Conservation (phyloP, 768 basidiomycete species). For the Flagelloscypha sp. region DNA sequence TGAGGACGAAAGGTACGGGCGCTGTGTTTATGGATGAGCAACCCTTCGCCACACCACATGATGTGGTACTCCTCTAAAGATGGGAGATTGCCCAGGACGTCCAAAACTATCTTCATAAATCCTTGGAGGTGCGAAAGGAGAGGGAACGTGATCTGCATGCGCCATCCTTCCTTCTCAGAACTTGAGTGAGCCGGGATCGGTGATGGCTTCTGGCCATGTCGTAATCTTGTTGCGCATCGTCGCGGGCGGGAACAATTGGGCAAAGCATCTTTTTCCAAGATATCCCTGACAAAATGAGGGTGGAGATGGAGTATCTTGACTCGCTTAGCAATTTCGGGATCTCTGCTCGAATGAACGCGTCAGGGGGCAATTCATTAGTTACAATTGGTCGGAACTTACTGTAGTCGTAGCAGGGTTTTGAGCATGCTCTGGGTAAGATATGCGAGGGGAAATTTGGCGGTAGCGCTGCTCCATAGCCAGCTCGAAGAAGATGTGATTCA, state of each 20-base stretch:
- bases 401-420: constrained; percentile 12
- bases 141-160: too few relatives aligned
- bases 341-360: constrained; percentile 25
- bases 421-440: constrained; percentile 39
- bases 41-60: constrained; percentile 43
- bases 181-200: too few relatives aligned
- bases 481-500: constrained; percentile 28
- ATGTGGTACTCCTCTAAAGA: constrained; percentile 43
- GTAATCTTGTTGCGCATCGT: too few relatives aligned
- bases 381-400: constrained; percentile 15
- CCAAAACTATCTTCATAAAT: too few relatives aligned
- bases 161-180: too few relatives aligned
- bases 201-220: too few relatives aligned
- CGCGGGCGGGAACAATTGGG: too few relatives aligned
- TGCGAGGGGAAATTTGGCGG: constrained; percentile 40
- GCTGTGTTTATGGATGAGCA: constrained; percentile 15
- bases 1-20: constrained; percentile 25
- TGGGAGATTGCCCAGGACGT: constrained; percentile 35
- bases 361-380: constrained; percentile 3
- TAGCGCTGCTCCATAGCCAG: constrained; percentile 38
- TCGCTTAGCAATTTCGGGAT: constrained; percentile 38
- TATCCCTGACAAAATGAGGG: constrained; percentile 39
- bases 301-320: constrained; percentile 41
- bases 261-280: constrained; percentile 22
- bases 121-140: too few relatives aligned